Percentiles rank a stretch among this genome's conserved stretches.
Conservation (phyloP, 1,139 yeast genomes). For the Geotrichum klebahnii region DNA sequence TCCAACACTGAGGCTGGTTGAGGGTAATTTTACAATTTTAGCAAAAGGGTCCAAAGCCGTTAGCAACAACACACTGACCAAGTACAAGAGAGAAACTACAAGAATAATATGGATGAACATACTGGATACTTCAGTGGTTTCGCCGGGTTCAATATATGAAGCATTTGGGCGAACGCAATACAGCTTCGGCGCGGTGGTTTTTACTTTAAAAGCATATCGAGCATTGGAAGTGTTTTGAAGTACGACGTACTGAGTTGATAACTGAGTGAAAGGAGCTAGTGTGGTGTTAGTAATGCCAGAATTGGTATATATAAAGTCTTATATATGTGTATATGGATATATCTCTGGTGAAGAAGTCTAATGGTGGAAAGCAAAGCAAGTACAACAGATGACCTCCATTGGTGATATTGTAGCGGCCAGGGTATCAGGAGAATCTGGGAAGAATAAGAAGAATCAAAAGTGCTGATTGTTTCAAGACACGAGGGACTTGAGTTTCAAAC, state of each 20-base stretch:
- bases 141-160: conserved; percentile 71
- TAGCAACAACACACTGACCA: conserved; percentile 1
- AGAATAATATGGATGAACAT: not conserved
- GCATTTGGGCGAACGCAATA: conserved; percentile 96
- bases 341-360: too few species aligned
- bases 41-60: conserved; percentile 56
- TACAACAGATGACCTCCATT: too few species aligned
- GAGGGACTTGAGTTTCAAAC: not conserved
- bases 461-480: not conserved
- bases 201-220: conserved; percentile 84
- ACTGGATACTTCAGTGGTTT: conserved; percentile 58
- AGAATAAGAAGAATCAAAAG: too few species aligned
- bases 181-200: conserved; percentile 96
- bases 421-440: too few species aligned
- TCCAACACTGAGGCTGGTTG: conserved; percentile 29
- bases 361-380: too few species aligned
- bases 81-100: not conserved
- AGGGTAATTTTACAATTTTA: conserved; percentile 64
- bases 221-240: conserved; percentile 60
- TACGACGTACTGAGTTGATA: conserved; percentile 63
- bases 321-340: too few species aligned
- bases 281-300: not conserved
- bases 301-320: too few species aligned
- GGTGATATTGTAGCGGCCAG: too few species aligned
- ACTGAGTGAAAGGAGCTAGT: conserved; percentile 58